These are phyloP conservation scores for Peniophora sp. DNA, from an alignment of 1,284 basidiomycete genomes.

Conservation along the genomic window DNA sequence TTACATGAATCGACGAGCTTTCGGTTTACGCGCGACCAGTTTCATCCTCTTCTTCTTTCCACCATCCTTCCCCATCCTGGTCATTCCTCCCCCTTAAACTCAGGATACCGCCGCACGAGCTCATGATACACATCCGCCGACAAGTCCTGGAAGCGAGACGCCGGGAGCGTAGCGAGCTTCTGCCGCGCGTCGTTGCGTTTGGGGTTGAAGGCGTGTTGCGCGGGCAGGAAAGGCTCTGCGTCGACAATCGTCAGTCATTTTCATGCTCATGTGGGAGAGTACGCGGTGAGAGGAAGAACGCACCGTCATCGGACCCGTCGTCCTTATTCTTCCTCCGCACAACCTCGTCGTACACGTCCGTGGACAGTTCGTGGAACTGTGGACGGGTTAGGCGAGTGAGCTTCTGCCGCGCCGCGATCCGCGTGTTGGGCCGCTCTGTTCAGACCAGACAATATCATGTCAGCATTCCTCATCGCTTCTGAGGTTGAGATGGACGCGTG, in stretches of 20 bases:
- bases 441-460: too few relatives aligned
- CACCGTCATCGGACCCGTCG: slow-evolving; percentile 58
- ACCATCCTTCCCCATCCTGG: too few relatives aligned
- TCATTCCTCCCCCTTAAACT: slow-evolving; percentile 88
- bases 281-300: slow-evolving; percentile 9
- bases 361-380: slow-evolving; percentile 90
- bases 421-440: slow-evolving; percentile 67
- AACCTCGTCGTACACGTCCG: slow-evolving; percentile 92
- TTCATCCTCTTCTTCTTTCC: too few relatives aligned
- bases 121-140: slow-evolving; percentile 97
- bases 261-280: not conserved
- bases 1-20: too few relatives aligned
- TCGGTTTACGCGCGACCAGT: too few relatives aligned
- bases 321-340: slow-evolving; percentile 63
- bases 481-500: too few relatives aligned
- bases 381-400: slow-evolving; percentile 83
- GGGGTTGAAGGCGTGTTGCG: slow-evolving; percentile 93
- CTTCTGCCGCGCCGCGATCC: slow-evolving; percentile 83
- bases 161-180: slow-evolving; percentile 92
- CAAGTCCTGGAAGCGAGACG: slow-evolving; percentile 90
- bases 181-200: slow-evolving; percentile 98
- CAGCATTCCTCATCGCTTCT: too few relatives aligned
- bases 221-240: slow-evolving; percentile 81
- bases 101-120: slow-evolving; percentile 88
- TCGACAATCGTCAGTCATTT: slow-evolving; percentile 9